Evolutionary conservation across 176 grass and related monocot genomes (phyloP).

Genomic region (Bonia amplexicaulis): DNA sequence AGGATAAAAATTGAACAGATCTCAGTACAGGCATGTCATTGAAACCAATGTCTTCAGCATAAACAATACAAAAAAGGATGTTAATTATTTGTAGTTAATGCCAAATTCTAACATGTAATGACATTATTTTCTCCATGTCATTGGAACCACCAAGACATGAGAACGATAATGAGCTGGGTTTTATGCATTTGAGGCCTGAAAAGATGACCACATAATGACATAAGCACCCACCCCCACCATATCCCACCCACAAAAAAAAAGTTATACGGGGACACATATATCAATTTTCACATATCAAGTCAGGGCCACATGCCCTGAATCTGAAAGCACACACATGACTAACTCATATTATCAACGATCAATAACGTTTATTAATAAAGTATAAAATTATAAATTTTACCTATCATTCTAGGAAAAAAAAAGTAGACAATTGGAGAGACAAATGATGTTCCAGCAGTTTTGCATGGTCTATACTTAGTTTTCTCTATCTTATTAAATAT

Average conservation of each 20-base stretch:
- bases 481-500: not conserved
- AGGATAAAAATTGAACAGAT: not conserved
- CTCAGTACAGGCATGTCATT: not conserved
- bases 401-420: not conserved
- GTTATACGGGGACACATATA: no score
- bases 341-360: not conserved
- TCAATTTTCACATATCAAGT: not conserved
- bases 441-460: not conserved
- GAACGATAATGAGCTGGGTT: not conserved
- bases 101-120: not conserved
- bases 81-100: not conserved
- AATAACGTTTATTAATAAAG: not conserved
- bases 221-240: not conserved
- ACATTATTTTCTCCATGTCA: not conserved
- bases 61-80: not conserved
- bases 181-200: not conserved
- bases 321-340: not conserved
- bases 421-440: not conserved
- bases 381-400: not conserved
- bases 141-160: not conserved
- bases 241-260: not conserved
- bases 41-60: not conserved
- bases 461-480: not conserved
- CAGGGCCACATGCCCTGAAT: not conserved
- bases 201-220: not conserved